These are phyloP conservation scores for Eruca vesicaria DNA, from an alignment of 441 rosid genomes.

Conservation along the genomic window DNA sequence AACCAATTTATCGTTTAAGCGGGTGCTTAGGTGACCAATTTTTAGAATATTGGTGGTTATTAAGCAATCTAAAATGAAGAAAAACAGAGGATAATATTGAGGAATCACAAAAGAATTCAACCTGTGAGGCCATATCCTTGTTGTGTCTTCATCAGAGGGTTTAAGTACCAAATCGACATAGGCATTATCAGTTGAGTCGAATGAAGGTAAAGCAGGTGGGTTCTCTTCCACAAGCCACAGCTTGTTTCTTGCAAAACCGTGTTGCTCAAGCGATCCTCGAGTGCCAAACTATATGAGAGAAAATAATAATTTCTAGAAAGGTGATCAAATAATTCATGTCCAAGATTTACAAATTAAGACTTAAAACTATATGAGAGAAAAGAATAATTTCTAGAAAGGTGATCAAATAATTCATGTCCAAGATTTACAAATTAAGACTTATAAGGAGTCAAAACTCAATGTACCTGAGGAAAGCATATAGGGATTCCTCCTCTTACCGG, in stretches of 20 bases:
- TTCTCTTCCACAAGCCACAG: slow-evolving; percentile 54
- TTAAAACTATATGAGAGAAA: slow-evolving; percentile 41
- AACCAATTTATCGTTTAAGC: not conserved
- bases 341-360: not conserved
- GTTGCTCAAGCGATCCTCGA: slow-evolving; percentile 61
- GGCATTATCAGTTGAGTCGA: slow-evolving; percentile 44
- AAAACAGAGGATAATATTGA: not conserved
- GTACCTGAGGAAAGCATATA: slow-evolving; percentile 94
- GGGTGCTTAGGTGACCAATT: too few species aligned
- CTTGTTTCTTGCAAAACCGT: slow-evolving; percentile 73
- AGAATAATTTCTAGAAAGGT: not conserved
- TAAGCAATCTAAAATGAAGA: not conserved
- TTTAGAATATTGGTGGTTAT: not conserved
- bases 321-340: not conserved
- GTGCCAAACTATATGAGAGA: slow-evolving; percentile 50
- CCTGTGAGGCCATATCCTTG: slow-evolving; percentile 70
- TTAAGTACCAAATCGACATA: slow-evolving; percentile 56
- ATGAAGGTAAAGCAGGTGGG: slow-evolving; percentile 52
- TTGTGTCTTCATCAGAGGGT: slow-evolving; percentile 62
- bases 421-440: not conserved
- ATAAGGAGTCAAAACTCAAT: not conserved
- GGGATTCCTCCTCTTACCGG: slow-evolving; percentile 94
- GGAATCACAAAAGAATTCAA: not conserved
- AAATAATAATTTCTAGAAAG: not conserved
- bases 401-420: slow-evolving; percentile 6